Evolutionary conservation across 2,329 filamentous ascomycete species (phyloP).

Genomic region (Phialophora verrucosa): DNA sequence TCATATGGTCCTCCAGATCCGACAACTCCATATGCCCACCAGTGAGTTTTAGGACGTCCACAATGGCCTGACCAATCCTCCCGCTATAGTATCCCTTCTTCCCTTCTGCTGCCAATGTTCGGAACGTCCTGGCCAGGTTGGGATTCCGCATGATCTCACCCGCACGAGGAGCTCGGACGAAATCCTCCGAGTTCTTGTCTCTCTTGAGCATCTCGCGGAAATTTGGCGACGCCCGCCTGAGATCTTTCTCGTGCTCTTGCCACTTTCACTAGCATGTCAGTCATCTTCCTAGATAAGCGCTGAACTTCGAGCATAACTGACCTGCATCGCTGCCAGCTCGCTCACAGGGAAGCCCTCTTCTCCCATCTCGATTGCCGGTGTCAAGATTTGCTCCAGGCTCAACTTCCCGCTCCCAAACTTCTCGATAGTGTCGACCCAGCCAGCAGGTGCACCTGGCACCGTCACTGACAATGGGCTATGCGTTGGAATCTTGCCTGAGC

Average conservation of each 20-base stretch:
- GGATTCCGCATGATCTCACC: conserved; percentile 92
- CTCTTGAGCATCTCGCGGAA: conserved; percentile 84
- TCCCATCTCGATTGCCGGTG: conserved; percentile 81
- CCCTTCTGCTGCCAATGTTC: conserved; percentile 75
- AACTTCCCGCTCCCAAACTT: conserved; percentile 88
- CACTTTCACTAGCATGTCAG: conserved; percentile 63
- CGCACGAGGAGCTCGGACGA: conserved; percentile 73
- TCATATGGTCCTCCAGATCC: conserved; percentile 78
- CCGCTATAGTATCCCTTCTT: conserved; percentile 93
- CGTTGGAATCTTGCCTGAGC: conserved; percentile 68
- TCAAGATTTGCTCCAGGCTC: conserved; percentile 75
- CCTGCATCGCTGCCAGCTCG: conserved; percentile 72
- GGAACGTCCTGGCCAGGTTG: conserved; percentile 79
- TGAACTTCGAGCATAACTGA: conserved; percentile 53
- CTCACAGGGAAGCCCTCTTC: conserved; percentile 91
- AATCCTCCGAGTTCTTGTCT: conserved; percentile 70
- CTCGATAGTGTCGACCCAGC: conserved; percentile 89
- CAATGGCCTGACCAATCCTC: conserved; percentile 76
- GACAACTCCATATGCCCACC: conserved; percentile 80
- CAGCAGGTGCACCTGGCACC: conserved; percentile 86
- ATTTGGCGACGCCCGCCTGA: conserved; percentile 81
- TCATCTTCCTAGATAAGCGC: neutral
- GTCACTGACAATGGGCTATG: conserved; percentile 79
- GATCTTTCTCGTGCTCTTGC: conserved; percentile 65
- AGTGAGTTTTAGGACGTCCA: conserved; percentile 75